Base-by-base conservation (phyloP, 768 basidiomycete genomes). In the Rhodosporidiobolus odoratus region DNA sequence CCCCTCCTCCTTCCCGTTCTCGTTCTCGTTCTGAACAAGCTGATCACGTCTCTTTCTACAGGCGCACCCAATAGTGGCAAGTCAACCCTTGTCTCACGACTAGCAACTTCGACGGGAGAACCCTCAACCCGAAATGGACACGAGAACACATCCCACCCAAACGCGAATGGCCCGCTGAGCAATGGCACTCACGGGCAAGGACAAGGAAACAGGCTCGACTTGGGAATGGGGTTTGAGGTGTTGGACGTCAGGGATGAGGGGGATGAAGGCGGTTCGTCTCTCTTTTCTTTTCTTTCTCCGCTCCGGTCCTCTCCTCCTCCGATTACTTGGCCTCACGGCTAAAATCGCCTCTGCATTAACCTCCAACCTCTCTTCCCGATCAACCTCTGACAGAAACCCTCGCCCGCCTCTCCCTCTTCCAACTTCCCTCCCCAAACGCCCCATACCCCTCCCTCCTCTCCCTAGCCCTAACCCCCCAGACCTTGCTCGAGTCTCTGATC, bases 171-270 rank as follows among this genome's bases (percentile, higher is more conserved):
- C 56, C 37, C n/a, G 41, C 52, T 32, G 43, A 45, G 25, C 17
- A 50, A 52, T 25, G 3, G 27, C 8, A 13, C 30, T 1, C 35
- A 4, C 9, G 19, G 30, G 54, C 30, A 45, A 25, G 50, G 30
- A 19, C 32, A 8, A 19, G 41, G 30, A 12, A 27, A 56, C 2
- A 4, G 13, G 43, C 58, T 82, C 13, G 91, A 93, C 75, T 89
- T 94, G 80, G 91, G 92, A 0, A 79, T 97, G 74, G 92, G 93
- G 47, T 98, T 94, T 78, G 90, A 94, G 75, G 95, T 91, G 84
- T 84, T 90, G 6, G 90, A 96, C 77, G 85, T 96, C 35, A 83
- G 87, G 61, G 92, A 97, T 76, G 94, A 96, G 35, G 92, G 87
- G 7, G 94, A 96, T 77, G 93, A 96, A 1, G 25, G 13, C 15